Base-by-base conservation (phyloP, 1,284 basidiomycete species). In the Rhodotorula sp. region DNA sequence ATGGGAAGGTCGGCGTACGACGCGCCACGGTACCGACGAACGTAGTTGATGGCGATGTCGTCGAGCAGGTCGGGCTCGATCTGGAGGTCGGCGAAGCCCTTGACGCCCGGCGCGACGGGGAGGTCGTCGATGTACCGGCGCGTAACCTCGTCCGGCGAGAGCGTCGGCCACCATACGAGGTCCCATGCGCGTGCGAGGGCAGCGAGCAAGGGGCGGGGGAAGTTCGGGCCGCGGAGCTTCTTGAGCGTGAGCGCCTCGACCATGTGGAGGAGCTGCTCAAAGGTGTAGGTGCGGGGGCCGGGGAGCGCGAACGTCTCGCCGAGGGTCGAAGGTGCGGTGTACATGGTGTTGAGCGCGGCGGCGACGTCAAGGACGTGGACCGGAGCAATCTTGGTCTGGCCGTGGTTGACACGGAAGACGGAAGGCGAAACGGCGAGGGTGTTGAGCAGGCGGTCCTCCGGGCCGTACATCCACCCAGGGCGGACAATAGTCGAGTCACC, bases 321-420 rank as follows among this genome's bases (percentile, higher is more conserved):
- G 79, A 78, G 89, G 59, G 82, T 84, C 84, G 87, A 75, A 85
- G 87, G 79, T 81, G 87, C 83, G 58, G 86, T 84, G 79, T 91
- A 85, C 80, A 98, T 86, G 82, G 91, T 90, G 65, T 88, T 87
- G 70, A 99, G 87, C 16, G 90, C 96, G 82, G 94, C 89, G 9
- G 96, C 96, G 66, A 99, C 93, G 80, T 99, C 94, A 78, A 97
- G 82, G 59, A 93, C 93, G 87, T 98, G 94, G 53, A 91, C 91
- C 3, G 97, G 96, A 52, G 92, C 90, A 81, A 92, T 88, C 83
- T 88, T 89, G 34, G 96, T 96, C 81, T 90, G 83, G 62, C 88
- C 91, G 78, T 90, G 83, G 85, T 98, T 99, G 75, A 98, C 86
- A 81, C 92, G 91, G 92, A 90, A 97, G 85, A 92, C 91, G 76